Base-by-base conservation (phyloP, 2,329 filamentous ascomycete genomes). In the Microsporum audouinii region DNA sequence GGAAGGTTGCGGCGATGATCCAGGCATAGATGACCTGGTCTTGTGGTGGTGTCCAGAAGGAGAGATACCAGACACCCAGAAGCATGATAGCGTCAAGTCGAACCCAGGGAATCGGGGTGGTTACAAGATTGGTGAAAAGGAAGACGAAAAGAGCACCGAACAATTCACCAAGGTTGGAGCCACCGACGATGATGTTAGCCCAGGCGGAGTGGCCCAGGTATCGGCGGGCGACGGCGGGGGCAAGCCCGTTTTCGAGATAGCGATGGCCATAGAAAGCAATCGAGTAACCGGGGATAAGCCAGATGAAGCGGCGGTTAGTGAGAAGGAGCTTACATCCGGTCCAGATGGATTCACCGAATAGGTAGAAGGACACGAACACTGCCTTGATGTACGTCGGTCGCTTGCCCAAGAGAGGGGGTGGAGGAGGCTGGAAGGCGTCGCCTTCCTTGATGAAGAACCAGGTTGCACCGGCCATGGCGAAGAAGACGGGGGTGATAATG, bases 71-170 rank as follows among this genome's bases (percentile, higher is more conserved):
- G 3, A 80, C 73, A 31, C 79, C 75, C 3, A 79, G 66, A 29
- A 81, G 66, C 58, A 76, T 71, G 38, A 79, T 62, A 1, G 78
- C 74, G 62, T 80, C 79, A 5, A 79, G 66, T 10, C 79, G 76
- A 36, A 81, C 70, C 78, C 78, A 80, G 1, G 77, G 78, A 62
- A 81, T 79, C 1, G 79, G 79, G 1, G 78, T 80, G 33, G 75
- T 72, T 59, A 81, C 71, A 49, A 77, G 64, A 57, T 79, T 78
- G 47, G 77, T 79, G 64, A 79, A 78, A 43, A 80, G 68, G 67
- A 80, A 77, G 31, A 81, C 78, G 61, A 75, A 75, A 7, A 77
- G 66, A 2, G 78, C 78, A 17, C 79, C 79, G 6, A 80, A 67
- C 1, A 80, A 70, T 65, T 81, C 78, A 55, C 79, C 79, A 57